Evolutionary conservation across 306 rosid species (phyloP), one percentile per base, ranked within the genome.

Genomic region (Fagus sylvatica): DNA sequence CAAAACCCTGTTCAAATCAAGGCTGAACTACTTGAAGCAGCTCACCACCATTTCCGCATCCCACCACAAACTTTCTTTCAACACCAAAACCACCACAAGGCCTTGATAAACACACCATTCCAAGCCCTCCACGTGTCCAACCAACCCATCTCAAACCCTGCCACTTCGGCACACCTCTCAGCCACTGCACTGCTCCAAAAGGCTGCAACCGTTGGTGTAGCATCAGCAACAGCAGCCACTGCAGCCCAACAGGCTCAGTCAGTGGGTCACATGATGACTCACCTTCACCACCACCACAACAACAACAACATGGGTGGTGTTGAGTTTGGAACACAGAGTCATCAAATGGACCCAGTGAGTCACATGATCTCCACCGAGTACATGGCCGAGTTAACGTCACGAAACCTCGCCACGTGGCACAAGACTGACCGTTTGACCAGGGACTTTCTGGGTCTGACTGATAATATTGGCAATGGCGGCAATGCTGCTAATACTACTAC

Each of bases 161-260:
- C 90, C 89, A 85, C 82, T 69, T 85, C 94, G 56, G 76, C 93
- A 3, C 92, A 94, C 81, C 88, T 93, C 36, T 95, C 99, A 7
- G 94, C 99, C 78, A 93, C 99, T 22, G 97, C 96, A 2, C 88
- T 95, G 12, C 99, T 95, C 71, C 97, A 91, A 70, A 93, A 90
- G 85, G 99, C 97, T 32, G 96, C 99, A 0, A 88, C 93, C 9
- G 79, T 87, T 1, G 93, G 97, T 1, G 75, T 84, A 33, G 51
- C 51, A 12, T 73, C 85, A 33, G 51, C 51, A 12, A 72, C 85
- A 33, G 76, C 90, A 7, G 61, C 91, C 8, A 69, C 76, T 65
- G 69, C 87, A 6, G 77, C 78, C 17, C 85, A 78, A 22, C 85
- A 78, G 64, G 39, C 43, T 5, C 84, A 76, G 71, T 66, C 80